phyloP scores from a whole-genome alignment of 108 stramenopile genomes.

The Skeletonema tropicum region DNA sequence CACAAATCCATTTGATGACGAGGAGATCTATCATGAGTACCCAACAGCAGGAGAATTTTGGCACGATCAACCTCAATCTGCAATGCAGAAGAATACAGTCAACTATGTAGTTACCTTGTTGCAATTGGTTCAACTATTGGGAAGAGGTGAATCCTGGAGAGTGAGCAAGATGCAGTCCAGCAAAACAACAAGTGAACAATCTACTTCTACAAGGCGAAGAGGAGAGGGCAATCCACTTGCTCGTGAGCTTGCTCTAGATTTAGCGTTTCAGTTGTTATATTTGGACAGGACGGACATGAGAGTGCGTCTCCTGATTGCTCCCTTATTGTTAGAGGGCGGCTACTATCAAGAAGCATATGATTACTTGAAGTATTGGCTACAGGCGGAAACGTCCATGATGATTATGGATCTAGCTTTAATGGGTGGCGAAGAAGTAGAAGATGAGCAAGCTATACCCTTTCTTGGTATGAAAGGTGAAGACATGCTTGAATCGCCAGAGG shows the following conservation, averaged over 20 bases:
- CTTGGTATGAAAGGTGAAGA: constrained; percentile 6
- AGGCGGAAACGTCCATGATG: constrained; percentile 20
- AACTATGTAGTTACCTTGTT: constrained; percentile 32
- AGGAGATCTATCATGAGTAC: constrained; percentile 6
- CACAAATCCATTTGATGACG: constrained; percentile 42
- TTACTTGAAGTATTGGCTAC: constrained; percentile 37
- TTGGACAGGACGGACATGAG: constrained; percentile 47
- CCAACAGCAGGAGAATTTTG: constrained; percentile 41
- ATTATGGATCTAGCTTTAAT: constrained; percentile 47
- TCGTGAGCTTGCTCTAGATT: constrained; percentile 32
- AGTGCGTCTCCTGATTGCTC: constrained; percentile 32
- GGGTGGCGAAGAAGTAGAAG: constrained; percentile 14
- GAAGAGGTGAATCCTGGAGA: constrained; percentile 44
- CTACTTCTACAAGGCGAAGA: not conserved
- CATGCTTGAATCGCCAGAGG: constrained; percentile 32
- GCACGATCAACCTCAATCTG: constrained; percentile 22
- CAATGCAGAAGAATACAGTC: constrained; percentile 1
- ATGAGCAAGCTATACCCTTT: not conserved
- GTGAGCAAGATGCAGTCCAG: constrained; percentile 15
- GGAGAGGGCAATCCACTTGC: constrained; percentile 35
- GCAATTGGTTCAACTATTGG: constrained; percentile 40
- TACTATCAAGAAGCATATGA: constrained; percentile 43
- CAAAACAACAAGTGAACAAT: not conserved
- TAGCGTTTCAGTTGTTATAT: constrained; percentile 20
- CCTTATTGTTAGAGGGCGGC: constrained; percentile 29